Evolutionary conservation across 805 yeast genomes (phyloP), one percentile per base, ranked within the genome.

Genomic region (Zygoascus bituminiphila): DNA sequence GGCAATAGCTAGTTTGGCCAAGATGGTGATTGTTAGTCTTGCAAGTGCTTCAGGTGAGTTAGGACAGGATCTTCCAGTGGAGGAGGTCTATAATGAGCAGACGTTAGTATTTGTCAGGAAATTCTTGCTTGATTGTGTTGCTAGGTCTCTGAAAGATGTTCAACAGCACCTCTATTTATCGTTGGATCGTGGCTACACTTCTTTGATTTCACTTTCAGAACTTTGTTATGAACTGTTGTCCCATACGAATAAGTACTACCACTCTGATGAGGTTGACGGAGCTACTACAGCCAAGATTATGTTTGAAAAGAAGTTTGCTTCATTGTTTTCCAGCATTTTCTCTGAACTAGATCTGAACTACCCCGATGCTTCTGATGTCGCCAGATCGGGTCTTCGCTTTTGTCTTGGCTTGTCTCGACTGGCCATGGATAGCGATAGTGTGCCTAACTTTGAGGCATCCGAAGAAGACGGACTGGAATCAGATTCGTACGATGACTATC

Each of bases 51-150:
- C 77, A 9, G 76, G 74, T 29, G 79, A 75, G 38, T 65, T 71
- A 2, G 71, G 67, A 31, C 59, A 52, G 15, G 46, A 46, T 23
- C 49, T 36, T 5, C 54, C 54, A 4, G 48, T 68, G 14, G 79
- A 76, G 40, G 54, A 48, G 23, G 43, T 54, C 14, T 57, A 56
- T n/a, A 49, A 44, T 21, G 88, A 84, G 58, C 77, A 82, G 0
- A 88, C 84, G 52, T 74, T 87, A 76, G 71, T 78, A 0, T 81
- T 82, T 58, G 79, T 88, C 24, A 69, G 96, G 49, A 82, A 79
- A 57, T 84, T 83, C 60, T 76, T 86, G 1, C 75, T 80, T 20
- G 96, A 88, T 53, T 72, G 81, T 0, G 63, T 87, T 3, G 70
- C 77, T 31, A 84, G 79, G 53, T 78, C 79, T 0, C 59, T 87